Conservation (phyloP, 441 rosid species). For the Adansonia grandidieri region DNA sequence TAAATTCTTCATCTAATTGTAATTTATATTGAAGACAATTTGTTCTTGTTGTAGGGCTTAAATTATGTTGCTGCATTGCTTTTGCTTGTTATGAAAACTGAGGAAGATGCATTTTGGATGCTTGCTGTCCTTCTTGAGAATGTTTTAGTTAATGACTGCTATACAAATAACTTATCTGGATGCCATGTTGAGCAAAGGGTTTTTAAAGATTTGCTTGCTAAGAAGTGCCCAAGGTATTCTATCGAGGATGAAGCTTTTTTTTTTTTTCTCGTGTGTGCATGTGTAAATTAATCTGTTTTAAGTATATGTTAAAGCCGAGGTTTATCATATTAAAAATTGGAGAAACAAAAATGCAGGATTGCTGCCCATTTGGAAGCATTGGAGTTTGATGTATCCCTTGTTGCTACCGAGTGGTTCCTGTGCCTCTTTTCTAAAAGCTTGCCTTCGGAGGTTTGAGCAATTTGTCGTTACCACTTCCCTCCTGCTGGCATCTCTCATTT, state of each 20-base stretch:
- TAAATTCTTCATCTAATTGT: not conserved
- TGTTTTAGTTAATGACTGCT: slow-evolving; percentile 92
- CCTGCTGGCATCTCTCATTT: not conserved
- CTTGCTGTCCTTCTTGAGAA: slow-evolving; percentile 92
- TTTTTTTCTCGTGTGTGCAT: not conserved
- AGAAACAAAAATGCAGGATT: slow-evolving; percentile 56
- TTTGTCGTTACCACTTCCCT: not conserved
- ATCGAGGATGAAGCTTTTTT: not conserved
- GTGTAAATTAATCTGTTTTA: not conserved
- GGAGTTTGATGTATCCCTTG: slow-evolving; percentile 97
- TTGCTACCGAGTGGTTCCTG: slow-evolving; percentile 97
- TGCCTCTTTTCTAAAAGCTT: slow-evolving; percentile 97
- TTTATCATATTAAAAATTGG: slow-evolving; percentile 22
- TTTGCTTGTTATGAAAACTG: slow-evolving; percentile 97
- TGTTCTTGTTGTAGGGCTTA: slow-evolving; percentile 64
- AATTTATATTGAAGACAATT: not conserved
- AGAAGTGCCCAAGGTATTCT: slow-evolving; percentile 80
- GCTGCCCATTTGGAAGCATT: slow-evolving; percentile 83
- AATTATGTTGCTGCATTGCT: slow-evolving; percentile 92
- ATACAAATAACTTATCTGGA: slow-evolving; percentile 89
- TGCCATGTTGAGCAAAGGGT: slow-evolving; percentile 99
- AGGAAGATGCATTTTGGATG: slow-evolving; percentile 99
- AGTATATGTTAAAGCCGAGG: not conserved
- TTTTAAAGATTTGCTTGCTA: slow-evolving; percentile 82
- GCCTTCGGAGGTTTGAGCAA: slow-evolving; percentile 83